These are phyloP conservation scores for Apophysomyces trapeziformis DNA, from an alignment of 371 early-diverging fungal genomes.

Conservation along the genomic window DNA sequence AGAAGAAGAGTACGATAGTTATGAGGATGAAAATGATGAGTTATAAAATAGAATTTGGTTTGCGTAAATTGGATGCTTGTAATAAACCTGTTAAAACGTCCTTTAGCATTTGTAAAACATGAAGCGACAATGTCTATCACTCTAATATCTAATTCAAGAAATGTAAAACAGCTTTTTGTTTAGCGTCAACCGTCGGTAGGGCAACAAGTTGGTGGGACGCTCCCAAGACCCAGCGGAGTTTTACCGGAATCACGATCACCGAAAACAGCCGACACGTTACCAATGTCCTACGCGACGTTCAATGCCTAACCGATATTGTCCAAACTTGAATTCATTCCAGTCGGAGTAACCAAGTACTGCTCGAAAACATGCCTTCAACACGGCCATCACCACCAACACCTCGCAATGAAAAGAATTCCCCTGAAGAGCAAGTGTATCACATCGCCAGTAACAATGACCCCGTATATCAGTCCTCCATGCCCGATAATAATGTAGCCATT, in stretches of 20 bases:
- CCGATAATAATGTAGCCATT: background rate
- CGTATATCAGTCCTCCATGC: background rate
- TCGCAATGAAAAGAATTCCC: background rate
- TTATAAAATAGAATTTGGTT: conserved; percentile 6
- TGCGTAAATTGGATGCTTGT: background rate
- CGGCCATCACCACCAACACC: background rate
- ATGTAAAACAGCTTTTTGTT: too few species aligned
- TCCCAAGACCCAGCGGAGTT: too few species aligned
- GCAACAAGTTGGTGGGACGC: too few species aligned
- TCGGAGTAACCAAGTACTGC: conserved; percentile 2
- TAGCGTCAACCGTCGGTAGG: too few species aligned
- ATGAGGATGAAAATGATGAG: conserved; percentile 24
- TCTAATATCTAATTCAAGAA: too few species aligned
- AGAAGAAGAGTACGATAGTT: conserved; percentile 22
- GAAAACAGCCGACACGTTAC: too few species aligned
- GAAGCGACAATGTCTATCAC: background rate
- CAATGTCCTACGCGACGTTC: too few species aligned
- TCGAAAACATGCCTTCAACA: background rate
- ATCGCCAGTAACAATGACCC: background rate
- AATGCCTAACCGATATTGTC: too few species aligned
- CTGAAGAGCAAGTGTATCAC: background rate
- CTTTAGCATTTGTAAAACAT: background rate
- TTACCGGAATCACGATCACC: too few species aligned
- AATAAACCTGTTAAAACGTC: background rate
- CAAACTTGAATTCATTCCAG: background rate